A percentile compares a stretch with the other conserved stretches of the same genome.
These are phyloP conservation scores for Thuidium tamariscinum DNA, from an alignment of 225 moss, liverwort and hornwort species.

Conservation along the genomic window DNA sequence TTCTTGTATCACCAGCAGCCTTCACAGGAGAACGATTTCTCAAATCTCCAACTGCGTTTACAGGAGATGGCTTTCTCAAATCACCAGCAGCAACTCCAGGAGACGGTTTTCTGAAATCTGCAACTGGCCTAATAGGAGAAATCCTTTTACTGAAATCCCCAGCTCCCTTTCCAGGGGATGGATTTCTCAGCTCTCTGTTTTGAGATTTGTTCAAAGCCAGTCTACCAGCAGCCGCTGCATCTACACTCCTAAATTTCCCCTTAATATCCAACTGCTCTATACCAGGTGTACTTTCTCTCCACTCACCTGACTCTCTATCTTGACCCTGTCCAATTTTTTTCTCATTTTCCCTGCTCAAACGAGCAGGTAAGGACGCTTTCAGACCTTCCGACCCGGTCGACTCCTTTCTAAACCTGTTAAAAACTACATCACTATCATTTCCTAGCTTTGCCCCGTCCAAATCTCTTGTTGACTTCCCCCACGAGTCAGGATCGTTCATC, in stretches of 20 bases:
- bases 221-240: slow-evolving; percentile 23
- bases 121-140: slow-evolving; percentile 24
- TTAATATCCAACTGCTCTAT: slow-evolving; percentile 26
- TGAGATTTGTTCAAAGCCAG: slow-evolving; percentile 28
- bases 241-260: slow-evolving; percentile 32
- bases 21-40: slow-evolving; percentile 42
- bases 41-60: slow-evolving; percentile 33
- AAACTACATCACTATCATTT: slow-evolving; percentile 35
- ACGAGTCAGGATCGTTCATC: slow-evolving; percentile 45
- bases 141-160: slow-evolving; percentile 45
- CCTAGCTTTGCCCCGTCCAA: slow-evolving; percentile 37
- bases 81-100: slow-evolving; percentile 25
- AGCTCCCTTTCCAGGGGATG: slow-evolving; percentile 28
- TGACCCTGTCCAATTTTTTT: slow-evolving; percentile 27
- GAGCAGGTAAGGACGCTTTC: slow-evolving; percentile 17
- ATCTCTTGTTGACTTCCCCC: slow-evolving; percentile 41
- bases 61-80: slow-evolving; percentile 36
- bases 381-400: slow-evolving; percentile 24
- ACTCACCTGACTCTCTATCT: slow-evolving; percentile 77
- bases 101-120: slow-evolving; percentile 50
- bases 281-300: slow-evolving; percentile 63
- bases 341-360: slow-evolving; percentile 29
- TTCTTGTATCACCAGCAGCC: slow-evolving; percentile 33
- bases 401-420: slow-evolving; percentile 33
- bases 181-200: slow-evolving; percentile 42